A percentile compares a stretch with the other conserved stretches of the same genome.
These are phyloP conservation scores for Plectosphaerella plurivora DNA, from an alignment of 2,329 filamentous ascomycete species.

Conservation along the genomic window DNA sequence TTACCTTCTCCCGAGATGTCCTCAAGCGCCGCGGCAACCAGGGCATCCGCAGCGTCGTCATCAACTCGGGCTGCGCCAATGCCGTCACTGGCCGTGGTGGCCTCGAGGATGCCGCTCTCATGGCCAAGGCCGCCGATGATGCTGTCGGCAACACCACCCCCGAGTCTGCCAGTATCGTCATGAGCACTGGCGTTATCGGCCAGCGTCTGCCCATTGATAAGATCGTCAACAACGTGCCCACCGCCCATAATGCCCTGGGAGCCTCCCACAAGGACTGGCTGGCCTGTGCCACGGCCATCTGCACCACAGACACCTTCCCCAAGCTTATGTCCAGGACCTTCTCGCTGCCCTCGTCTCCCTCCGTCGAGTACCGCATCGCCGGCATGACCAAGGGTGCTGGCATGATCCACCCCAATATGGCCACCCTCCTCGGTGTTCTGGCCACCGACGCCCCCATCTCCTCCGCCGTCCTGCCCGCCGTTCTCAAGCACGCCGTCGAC, in stretches of 20 bases:
- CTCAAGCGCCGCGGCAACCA: constrained; percentile 61
- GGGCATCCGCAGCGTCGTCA: constrained; percentile 75
- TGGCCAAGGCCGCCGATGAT: constrained; percentile 77
- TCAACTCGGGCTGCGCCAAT: constrained; percentile 97
- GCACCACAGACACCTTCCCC: constrained; percentile 97
- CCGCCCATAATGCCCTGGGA: constrained; percentile 67
- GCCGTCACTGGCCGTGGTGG: constrained; percentile 91
- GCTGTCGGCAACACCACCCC: constrained; percentile 37
- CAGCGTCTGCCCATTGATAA: constrained; percentile 89
- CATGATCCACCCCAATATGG: constrained; percentile 99
- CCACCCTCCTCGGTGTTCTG: constrained; percentile 85
- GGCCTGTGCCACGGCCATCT: constrained; percentile 81
- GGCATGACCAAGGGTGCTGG: constrained; percentile 98
- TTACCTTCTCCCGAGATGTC: constrained; percentile 75
- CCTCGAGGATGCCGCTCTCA: constrained; percentile 78
- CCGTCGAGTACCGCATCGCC: constrained; percentile 74
- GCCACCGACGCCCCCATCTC: constrained; percentile 86
- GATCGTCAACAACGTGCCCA: constrained; percentile 78
- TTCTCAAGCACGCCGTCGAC: constrained; percentile 71
- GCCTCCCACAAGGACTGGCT: constrained; percentile 83
- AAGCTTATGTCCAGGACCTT: constrained; percentile 88
- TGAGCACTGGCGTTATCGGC: constrained; percentile 98
- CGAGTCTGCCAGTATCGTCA: constrained; percentile 69
- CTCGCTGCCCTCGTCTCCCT: constrained; percentile 73
- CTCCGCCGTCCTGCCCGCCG: constrained; percentile 58